A percentile compares a stretch with the other conserved stretches of the same genome.
These are phyloP conservation scores for Verbascum thapsus DNA, from an alignment of 257 asterid species.

Conservation along the genomic window DNA sequence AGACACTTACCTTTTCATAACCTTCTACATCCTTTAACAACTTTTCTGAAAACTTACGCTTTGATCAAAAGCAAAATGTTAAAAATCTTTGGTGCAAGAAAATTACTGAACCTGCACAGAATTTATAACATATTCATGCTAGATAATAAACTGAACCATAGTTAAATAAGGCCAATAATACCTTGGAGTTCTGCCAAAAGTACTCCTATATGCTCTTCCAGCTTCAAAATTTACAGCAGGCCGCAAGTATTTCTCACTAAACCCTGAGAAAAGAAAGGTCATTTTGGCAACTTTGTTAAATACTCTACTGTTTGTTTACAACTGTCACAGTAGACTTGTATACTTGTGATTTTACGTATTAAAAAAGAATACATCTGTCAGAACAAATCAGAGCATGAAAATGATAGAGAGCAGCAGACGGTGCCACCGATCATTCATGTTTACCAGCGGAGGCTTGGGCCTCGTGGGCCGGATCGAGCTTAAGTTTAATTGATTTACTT, in stretches of 20 bases:
- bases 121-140: slow-evolving; percentile 18
- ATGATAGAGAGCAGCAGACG: too few relatives aligned
- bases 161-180: slow-evolving; percentile 30
- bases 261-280: slow-evolving; percentile 53
- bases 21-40: slow-evolving; percentile 61
- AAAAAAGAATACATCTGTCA: too few relatives aligned
- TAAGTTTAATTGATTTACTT: too few relatives aligned
- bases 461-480: too few relatives aligned
- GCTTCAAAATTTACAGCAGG: slow-evolving; percentile 58
- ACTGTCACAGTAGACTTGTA: background rate
- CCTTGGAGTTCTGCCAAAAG: slow-evolving; percentile 60
- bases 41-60: slow-evolving; percentile 65
- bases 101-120: slow-evolving; percentile 54
- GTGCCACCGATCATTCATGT: too few relatives aligned
- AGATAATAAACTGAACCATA: slow-evolving; percentile 4
- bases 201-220: slow-evolving; percentile 49
- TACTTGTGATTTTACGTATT: background rate
- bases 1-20: slow-evolving; percentile 41
- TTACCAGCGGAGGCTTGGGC: too few relatives aligned
- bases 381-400: slow-evolving; percentile 12
- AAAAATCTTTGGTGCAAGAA: slow-evolving; percentile 49
- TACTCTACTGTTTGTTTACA: background rate
- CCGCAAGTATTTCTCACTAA: slow-evolving; percentile 64
- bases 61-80: slow-evolving; percentile 52
- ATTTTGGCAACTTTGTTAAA: slow-evolving; percentile 10